phyloP scores from a whole-genome alignment of 169 alveolate genomes.

The Plasmodium inui region DNA sequence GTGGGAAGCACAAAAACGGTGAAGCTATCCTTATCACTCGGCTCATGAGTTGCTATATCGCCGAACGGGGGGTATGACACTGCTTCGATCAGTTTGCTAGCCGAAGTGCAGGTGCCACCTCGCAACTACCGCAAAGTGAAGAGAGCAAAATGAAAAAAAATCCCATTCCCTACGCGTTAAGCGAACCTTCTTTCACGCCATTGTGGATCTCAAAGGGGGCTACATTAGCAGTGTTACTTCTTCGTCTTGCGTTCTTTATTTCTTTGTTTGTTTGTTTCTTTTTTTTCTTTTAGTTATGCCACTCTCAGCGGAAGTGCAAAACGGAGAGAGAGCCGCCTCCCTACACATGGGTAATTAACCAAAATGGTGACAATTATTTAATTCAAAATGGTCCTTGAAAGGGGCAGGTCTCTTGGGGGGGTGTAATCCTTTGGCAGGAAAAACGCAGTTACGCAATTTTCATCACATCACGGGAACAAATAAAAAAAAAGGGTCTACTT shows the following conservation, averaged over 20 bases:
- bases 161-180: background rate
- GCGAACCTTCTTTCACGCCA: background rate
- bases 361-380: background rate
- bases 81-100: background rate
- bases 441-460: background rate
- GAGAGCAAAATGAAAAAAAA: background rate
- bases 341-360: background rate
- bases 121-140: background rate
- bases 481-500: background rate
- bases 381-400: slow-evolving; percentile 1
- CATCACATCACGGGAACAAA: background rate
- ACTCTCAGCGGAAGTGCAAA: background rate
- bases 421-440: background rate
- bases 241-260: background rate
- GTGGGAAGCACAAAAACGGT: background rate
- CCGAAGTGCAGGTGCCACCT: background rate
- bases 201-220: background rate
- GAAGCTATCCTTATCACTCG: background rate
- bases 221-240: background rate
- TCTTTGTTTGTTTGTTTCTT: background rate
- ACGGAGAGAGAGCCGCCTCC: background rate
- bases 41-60: background rate
- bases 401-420: background rate
- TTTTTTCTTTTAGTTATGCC: background rate
- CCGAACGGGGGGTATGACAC: background rate